Evolutionary conservation across 345 rosid species (phyloP).

Genomic region (Pistacia atlantica): DNA sequence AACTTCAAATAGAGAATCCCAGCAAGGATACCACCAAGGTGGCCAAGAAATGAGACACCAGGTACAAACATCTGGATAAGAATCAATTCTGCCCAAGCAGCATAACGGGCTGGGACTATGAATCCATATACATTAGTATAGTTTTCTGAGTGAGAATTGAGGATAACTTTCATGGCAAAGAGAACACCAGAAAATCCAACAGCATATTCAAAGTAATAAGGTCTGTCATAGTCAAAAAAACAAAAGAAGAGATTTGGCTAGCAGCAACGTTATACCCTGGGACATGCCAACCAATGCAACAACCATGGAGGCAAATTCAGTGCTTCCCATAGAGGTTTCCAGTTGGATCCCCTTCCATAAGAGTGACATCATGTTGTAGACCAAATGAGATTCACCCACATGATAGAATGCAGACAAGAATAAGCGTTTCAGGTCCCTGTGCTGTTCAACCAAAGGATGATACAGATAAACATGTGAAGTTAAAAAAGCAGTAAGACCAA

Average conservation of each 20-base stretch:
- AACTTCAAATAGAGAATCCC: slow-evolving; percentile 77
- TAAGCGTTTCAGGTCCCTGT: slow-evolving; percentile 75
- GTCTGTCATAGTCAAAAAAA: slow-evolving; percentile 56
- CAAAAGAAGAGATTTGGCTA: slow-evolving; percentile 67
- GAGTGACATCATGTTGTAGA: slow-evolving; percentile 90
- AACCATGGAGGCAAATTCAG: slow-evolving; percentile 80
- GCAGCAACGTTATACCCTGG: slow-evolving; percentile 75
- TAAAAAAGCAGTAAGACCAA: background rate
- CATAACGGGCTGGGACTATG: slow-evolving; percentile 69
- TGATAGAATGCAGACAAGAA: slow-evolving; percentile 89
- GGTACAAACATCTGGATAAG: slow-evolving; percentile 92
- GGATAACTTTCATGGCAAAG: slow-evolving; percentile 94
- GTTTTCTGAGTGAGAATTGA: slow-evolving; percentile 69
- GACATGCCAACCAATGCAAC: slow-evolving; percentile 73
- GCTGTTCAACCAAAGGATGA: slow-evolving; percentile 41
- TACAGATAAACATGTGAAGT: background rate
- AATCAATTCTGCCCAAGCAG: slow-evolving; percentile 94
- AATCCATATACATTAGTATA: slow-evolving; percentile 67
- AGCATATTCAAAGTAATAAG: slow-evolving; percentile 69
- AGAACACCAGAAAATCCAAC: slow-evolving; percentile 95
- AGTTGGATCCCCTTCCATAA: slow-evolving; percentile 92
- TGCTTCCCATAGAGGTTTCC: slow-evolving; percentile 89
- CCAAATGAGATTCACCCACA: slow-evolving; percentile 74
- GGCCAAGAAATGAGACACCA: slow-evolving; percentile 87
- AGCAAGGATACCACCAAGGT: slow-evolving; percentile 93